phyloP scores from a whole-genome alignment of 306 rosid genomes.

The Geum urbanum region DNA sequence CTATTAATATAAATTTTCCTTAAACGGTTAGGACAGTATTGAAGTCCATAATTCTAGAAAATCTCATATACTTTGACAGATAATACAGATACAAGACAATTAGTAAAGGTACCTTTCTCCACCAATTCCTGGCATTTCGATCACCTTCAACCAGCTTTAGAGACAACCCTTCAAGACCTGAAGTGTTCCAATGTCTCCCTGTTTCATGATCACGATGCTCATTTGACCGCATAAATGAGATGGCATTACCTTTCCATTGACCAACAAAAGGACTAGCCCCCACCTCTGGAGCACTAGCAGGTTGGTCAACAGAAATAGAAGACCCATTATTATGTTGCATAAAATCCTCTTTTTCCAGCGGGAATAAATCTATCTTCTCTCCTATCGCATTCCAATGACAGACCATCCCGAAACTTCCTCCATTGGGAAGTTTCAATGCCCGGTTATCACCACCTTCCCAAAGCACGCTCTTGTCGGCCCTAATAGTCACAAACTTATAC shows the following conservation, averaged over 20 bases:
- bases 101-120: conserved; percentile 65
- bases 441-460: conserved; percentile 87
- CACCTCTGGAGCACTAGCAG: conserved; percentile 31
- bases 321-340: conserved; percentile 34
- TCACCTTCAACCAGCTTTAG: conserved; percentile 80
- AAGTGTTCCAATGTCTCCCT: conserved; percentile 60
- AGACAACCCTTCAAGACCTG: conserved; percentile 71
- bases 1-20: neutral
- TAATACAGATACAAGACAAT: neutral
- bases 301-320: conserved; percentile 18
- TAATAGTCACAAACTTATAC: conserved; percentile 56
- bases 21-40: neutral
- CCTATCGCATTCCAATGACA: conserved; percentile 60
- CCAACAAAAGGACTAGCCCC: conserved; percentile 82
- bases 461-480: conserved; percentile 30
- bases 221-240: conserved; percentile 71
- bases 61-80: neutral
- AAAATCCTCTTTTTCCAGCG: conserved; percentile 30
- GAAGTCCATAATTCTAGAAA: neutral
- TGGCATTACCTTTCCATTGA: conserved; percentile 76
- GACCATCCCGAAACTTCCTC: conserved; percentile 49
- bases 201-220: conserved; percentile 50
- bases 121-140: conserved; percentile 82
- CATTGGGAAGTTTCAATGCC: conserved; percentile 46
- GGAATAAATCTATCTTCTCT: conserved; percentile 43